These are phyloP conservation scores for Rosa persica DNA, from an alignment of 306 rosid genomes.

Conservation along the genomic window DNA sequence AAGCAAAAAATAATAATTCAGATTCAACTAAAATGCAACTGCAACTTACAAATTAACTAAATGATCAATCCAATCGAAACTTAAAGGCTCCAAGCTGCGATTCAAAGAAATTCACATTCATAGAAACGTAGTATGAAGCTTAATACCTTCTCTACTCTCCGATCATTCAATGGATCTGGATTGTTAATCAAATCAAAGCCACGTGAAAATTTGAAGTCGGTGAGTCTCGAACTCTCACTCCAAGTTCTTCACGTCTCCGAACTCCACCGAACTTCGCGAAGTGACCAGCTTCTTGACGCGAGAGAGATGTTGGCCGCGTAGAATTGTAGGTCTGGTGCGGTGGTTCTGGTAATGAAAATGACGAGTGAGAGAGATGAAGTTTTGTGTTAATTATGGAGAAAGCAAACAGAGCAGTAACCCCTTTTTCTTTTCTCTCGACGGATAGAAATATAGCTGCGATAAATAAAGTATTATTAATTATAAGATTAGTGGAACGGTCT, in stretches of 20 bases:
- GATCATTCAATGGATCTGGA: conserved; percentile 19
- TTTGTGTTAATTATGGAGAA: neutral
- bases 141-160: conserved; percentile 1
- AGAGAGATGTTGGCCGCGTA: neutral
- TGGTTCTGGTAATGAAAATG: conserved; percentile 1
- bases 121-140: neutral
- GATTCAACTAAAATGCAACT: neutral
- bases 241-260: conserved; percentile 4
- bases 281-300: neutral
- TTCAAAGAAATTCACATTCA: neutral
- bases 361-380: neutral
- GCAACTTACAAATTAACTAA: neutral
- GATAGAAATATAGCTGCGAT: neutral
- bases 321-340: neutral
- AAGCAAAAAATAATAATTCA: neutral
- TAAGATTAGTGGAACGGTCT: no score
- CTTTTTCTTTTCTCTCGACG: neutral
- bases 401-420: neutral
- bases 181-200: neutral
- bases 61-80: neutral
- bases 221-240: neutral
- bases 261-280: conserved; percentile 3
- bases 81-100: neutral
- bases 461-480: neutral
- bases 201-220: neutral